Evolutionary conservation across 106 monocot species (phyloP).

Genomic region (Dactylorhiza incarnata): DNA sequence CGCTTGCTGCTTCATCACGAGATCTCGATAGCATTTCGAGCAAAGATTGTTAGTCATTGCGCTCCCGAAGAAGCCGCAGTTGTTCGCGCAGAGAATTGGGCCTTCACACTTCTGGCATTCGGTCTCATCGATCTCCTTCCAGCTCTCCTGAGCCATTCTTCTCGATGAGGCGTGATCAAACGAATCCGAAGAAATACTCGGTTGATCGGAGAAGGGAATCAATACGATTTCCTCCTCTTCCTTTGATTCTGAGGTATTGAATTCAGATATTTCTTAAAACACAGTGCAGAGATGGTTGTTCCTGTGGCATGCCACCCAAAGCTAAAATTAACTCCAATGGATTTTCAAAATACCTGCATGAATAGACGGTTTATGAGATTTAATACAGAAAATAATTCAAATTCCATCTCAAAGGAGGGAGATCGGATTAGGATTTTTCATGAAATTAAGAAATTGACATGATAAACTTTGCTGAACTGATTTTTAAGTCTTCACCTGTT

Average conservation of each 20-base stretch:
- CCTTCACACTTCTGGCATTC: constrained; percentile 5
- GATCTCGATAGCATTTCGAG: constrained; percentile 35
- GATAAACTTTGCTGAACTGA: too few species aligned
- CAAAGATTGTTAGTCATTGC: constrained; percentile 32
- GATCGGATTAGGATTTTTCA: too few species aligned
- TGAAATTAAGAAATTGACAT: too few species aligned
- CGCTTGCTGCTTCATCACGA: constrained; percentile 17
- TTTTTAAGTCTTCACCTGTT: too few species aligned
- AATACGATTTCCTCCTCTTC: not conserved
- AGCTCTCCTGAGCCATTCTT: constrained; percentile 3
- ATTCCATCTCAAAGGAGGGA: not conserved
- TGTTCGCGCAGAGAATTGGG: constrained; percentile 27
- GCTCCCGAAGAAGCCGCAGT: constrained; percentile 44
- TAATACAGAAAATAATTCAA: not conserved
- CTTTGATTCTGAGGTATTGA: not conserved
- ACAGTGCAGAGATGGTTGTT: not conserved
- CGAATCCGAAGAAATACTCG: not conserved
- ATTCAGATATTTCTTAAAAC: too few species aligned
- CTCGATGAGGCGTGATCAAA: not conserved
- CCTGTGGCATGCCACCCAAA: not conserved
- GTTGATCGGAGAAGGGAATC: too few species aligned
- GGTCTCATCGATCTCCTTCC: constrained; percentile 7
- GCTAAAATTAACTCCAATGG: not conserved
- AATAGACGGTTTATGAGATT: not conserved
- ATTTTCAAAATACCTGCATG: not conserved